These are phyloP conservation scores for Taphrina betulina DNA, from an alignment of 1,139 yeast genomes.

Conservation along the genomic window DNA sequence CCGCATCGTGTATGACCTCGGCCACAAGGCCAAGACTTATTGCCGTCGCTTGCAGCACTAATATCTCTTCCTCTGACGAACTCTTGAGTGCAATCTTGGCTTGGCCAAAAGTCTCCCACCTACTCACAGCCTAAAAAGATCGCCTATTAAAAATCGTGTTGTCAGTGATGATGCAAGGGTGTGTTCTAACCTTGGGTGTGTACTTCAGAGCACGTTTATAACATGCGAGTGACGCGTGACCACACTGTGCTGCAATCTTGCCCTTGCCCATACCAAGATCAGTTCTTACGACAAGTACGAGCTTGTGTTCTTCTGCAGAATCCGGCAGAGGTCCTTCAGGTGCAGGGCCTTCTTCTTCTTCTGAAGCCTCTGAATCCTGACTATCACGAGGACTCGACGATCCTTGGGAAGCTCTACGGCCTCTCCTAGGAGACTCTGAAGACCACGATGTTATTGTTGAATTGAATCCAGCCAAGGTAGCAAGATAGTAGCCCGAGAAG, in stretches of 20 bases:
- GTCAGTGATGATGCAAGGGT: no score
- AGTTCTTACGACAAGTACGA: conserved; percentile 85
- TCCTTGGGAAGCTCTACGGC: no score
- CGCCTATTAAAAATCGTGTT: conserved; percentile 37
- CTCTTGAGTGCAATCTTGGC: conserved; percentile 92
- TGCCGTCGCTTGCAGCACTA: conserved; percentile 75
- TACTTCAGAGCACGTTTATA: conserved; percentile 64
- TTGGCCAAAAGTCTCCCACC: conserved; percentile 82
- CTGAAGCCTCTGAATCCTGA: no score
- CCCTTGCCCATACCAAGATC: conserved; percentile 94
- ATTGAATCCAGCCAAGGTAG: background rate
- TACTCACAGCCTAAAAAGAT: conserved; percentile 53
- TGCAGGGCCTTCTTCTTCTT: conserved; percentile 7
- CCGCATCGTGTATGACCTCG: conserved; percentile 87
- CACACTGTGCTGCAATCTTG: conserved; percentile 92
- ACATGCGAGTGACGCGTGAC: conserved; percentile 93
- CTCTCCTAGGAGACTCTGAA: no score
- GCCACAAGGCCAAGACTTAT: conserved; percentile 75
- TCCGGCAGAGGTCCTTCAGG: conserved; percentile 1
- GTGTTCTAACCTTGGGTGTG: conserved; percentile 50
- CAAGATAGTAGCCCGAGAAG: conserved; percentile 7
- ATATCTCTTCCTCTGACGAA: conserved; percentile 69
- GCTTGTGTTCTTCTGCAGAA: conserved; percentile 33
- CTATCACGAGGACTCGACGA: no score
- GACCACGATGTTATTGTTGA: no score